Evolutionary conservation across 257 asterid genomes (phyloP).

Genomic region (Asclepias syriaca): DNA sequence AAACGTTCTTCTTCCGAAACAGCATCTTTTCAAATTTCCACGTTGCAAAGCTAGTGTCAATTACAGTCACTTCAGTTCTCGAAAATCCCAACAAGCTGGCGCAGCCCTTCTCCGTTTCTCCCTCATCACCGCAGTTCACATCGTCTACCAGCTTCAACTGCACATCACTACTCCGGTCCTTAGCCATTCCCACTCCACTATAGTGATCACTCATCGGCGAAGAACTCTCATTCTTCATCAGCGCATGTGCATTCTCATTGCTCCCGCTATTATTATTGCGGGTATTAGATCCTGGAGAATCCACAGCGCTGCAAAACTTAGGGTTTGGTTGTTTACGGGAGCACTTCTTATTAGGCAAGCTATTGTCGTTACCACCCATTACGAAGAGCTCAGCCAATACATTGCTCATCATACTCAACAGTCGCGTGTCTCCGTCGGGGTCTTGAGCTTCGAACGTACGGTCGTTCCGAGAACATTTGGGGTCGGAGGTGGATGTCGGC

Average conservation of each 20-base stretch:
- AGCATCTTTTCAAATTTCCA: constrained; percentile 88
- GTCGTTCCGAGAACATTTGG: constrained; percentile 11
- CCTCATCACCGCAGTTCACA: constrained; percentile 19
- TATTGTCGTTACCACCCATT: constrained; percentile 54
- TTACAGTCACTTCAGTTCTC: constrained; percentile 73
- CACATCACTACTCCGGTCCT: constrained; percentile 14
- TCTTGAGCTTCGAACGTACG: constrained; percentile 2
- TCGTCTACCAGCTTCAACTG: constrained; percentile 23
- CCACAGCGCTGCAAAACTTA: constrained; percentile 35
- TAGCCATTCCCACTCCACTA: constrained; percentile 40
- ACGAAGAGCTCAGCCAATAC: constrained; percentile 75
- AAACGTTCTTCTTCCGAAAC: constrained; percentile 71
- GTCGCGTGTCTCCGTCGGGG: constrained; percentile 22
- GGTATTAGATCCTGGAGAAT: constrained; percentile 15
- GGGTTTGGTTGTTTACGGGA: constrained; percentile 76
- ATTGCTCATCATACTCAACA: constrained; percentile 35
- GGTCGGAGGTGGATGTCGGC: constrained; percentile 9
- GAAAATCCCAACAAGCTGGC: constrained; percentile 62
- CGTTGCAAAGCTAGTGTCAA: constrained; percentile 72
- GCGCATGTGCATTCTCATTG: constrained; percentile 23
- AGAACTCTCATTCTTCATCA: constrained; percentile 15
- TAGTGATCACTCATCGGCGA: constrained; percentile 28
- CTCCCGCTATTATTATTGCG: constrained; percentile 18
- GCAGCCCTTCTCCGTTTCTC: constrained; percentile 29
- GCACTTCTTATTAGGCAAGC: constrained; percentile 33